Evolutionary conservation across 257 asterid species (phyloP).

Genomic region (Anisodus tanguticus): DNA sequence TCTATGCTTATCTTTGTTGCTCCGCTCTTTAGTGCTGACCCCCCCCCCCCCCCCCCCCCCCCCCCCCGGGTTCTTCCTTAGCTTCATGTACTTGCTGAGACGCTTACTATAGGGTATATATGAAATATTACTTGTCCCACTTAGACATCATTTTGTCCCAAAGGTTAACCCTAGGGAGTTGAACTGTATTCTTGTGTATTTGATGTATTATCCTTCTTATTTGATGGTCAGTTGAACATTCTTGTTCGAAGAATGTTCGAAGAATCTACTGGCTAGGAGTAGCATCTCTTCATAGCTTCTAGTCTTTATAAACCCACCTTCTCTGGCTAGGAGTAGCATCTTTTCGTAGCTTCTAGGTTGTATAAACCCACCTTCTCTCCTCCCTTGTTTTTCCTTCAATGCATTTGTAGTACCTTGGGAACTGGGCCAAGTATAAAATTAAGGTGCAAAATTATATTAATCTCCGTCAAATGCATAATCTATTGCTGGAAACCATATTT

Average conservation of each 20-base stretch:
- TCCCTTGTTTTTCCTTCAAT: constrained; percentile 1
- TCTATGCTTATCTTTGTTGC: background rate
- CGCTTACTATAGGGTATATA: background rate
- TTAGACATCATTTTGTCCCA: background rate
- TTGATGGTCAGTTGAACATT: constrained; percentile 17
- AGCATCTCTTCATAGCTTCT: constrained; percentile 20
- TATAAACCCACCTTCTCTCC: background rate
- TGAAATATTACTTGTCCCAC: background rate
- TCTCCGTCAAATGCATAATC: constrained; percentile 2
- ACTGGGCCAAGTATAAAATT: background rate
- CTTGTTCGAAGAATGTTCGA: constrained; percentile 6
- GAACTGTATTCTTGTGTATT: background rate
- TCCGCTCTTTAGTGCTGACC: background rate
- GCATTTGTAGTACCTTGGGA: constrained; percentile 18
- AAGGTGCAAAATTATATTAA: background rate
- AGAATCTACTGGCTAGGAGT: constrained; percentile 16
- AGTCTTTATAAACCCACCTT: background rate
- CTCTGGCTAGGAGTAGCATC: constrained; percentile 24
- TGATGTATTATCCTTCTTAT: background rate
- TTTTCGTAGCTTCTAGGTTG: background rate
- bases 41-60: background rate
- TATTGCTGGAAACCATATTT: background rate
- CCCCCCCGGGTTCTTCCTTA: background rate
- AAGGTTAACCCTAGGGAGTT: background rate
- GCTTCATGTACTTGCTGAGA: background rate